Base-by-base conservation (phyloP, 78 protist species). In the Planoprotostelium fungivorum region DNA sequence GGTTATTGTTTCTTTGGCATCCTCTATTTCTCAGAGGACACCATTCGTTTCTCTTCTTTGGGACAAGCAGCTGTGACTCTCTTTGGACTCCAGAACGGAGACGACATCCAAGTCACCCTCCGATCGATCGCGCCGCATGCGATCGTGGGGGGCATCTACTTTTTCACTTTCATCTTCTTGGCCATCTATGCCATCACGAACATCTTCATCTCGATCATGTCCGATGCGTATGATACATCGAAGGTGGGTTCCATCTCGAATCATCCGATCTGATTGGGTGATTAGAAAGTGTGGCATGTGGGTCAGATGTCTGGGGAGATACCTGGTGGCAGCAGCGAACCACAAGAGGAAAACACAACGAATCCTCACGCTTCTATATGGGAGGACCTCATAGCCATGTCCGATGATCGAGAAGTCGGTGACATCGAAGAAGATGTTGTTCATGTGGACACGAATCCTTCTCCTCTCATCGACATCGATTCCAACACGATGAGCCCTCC, bases 51-150 rank as follows among this genome's bases (percentile, higher is more conserved):
- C 87, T 83, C 89, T 34, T 86, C 94, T 0, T 85, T 92, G 84
- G 92, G 92, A 84, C 93, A 92, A 85, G 94, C 94, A 25, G 88
- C 90, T 9, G 89, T 92, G 0, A 92, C 94, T 29, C 84, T 92
- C 1, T 92, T 92, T 83, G 94, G 94, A 88, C 28, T 92, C 39
- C 94, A 92, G 85, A 92, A 92, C 88, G 94, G 94, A 86, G 94
- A 92, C 63, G 94, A 92, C 88, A 87, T 92, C 39, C 92, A 88
- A 37, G 91, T 92, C 1, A 92, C 94, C 0, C 88, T 92, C 35
- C 85, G 94, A 89, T 86, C 94, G 9, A 92, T 92, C 5, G 94
- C 89, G 36, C 85, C 87, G 38, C 86, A 73, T 83, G 86, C 89
- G 0, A 86, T 92, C 0, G 91, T 92, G 1, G 89, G 93, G 0